These are phyloP conservation scores for Neofusicoccum sp. DNA, from an alignment of 2,329 filamentous ascomycete genomes.

Conservation along the genomic window DNA sequence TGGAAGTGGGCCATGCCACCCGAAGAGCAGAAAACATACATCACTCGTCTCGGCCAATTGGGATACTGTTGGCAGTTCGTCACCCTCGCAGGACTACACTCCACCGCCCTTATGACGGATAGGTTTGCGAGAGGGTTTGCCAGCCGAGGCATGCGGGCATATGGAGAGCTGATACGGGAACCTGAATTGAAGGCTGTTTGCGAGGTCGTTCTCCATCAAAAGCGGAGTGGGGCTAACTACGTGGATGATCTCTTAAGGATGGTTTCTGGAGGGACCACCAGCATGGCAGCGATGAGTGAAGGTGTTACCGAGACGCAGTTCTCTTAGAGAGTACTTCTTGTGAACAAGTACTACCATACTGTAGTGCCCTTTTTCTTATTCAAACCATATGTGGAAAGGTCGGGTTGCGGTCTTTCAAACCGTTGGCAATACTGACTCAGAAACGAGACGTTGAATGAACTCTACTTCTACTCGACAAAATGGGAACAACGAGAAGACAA, in stretches of 20 bases:
- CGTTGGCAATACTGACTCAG: too few relatives aligned
- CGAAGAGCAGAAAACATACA: conserved; percentile 96
- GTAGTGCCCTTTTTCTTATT: too few relatives aligned
- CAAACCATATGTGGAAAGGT: too few relatives aligned
- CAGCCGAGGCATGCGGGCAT: conserved; percentile 85
- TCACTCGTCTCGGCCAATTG: conserved; percentile 76
- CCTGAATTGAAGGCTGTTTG: conserved; percentile 88
- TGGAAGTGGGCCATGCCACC: conserved; percentile 97
- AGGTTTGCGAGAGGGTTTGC: conserved; percentile 82
- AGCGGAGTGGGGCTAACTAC: conserved; percentile 95
- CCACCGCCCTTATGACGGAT: conserved; percentile 87
- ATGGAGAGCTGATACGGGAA: conserved; percentile 95
- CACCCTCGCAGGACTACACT: conserved; percentile 93
- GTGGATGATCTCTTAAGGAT: conserved; percentile 95
- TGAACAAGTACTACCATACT: too few relatives aligned
- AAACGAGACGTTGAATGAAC: too few relatives aligned
- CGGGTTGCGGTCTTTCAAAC: too few relatives aligned
- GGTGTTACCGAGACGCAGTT: conserved; percentile 99
- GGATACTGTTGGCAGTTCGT: conserved; percentile 99
- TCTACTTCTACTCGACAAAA: too few relatives aligned
- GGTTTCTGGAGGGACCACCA: conserved; percentile 89
- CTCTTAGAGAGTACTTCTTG: too few relatives aligned
- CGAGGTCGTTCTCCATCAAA: conserved; percentile 98
- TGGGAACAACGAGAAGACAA: too few relatives aligned
- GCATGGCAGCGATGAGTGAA: conserved; percentile 92